Evolutionary conservation across 352 stramenopile genomes (phyloP).

Genomic region (Elongisporangium prolatum): DNA sequence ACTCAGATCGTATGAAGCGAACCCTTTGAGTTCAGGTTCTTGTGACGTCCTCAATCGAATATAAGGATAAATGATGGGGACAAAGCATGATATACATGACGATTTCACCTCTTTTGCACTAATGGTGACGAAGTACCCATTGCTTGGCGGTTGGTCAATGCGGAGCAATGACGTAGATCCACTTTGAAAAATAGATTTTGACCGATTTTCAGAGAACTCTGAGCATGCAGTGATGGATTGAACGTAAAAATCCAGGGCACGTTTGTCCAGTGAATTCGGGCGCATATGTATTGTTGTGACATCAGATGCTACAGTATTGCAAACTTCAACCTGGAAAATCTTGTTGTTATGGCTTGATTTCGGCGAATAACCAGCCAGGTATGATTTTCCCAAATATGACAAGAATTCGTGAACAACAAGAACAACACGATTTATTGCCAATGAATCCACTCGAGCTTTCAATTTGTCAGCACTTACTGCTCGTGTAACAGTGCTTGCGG

Average conservation of each 20-base stretch:
- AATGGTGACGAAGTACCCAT: not conserved
- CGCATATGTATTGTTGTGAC: constrained; percentile 14
- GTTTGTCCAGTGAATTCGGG: constrained; percentile 18
- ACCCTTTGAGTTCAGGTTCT: not conserved
- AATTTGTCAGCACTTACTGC: not conserved
- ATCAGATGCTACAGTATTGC: constrained; percentile 10
- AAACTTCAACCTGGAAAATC: constrained; percentile 31
- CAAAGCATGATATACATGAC: not conserved
- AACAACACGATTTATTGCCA: not conserved
- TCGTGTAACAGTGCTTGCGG: not conserved
- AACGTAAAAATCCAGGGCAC: constrained; percentile 22
- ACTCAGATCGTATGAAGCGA: not conserved
- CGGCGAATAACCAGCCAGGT: not conserved
- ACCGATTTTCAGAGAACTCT: not conserved
- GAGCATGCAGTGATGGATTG: constrained; percentile 20
- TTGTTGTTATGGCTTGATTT: not conserved
- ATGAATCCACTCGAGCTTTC: not conserved
- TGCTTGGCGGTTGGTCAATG: not conserved
- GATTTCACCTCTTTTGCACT: not conserved
- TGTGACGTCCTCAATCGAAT: not conserved
- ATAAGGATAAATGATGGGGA: not conserved
- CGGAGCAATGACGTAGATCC: not conserved
- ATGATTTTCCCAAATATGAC: not conserved
- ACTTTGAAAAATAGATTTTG: constrained; percentile 3
- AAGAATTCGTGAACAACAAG: not conserved